Conservation (phyloP, 2,329 filamentous ascomycete genomes). For the Apiospora hydei region DNA sequence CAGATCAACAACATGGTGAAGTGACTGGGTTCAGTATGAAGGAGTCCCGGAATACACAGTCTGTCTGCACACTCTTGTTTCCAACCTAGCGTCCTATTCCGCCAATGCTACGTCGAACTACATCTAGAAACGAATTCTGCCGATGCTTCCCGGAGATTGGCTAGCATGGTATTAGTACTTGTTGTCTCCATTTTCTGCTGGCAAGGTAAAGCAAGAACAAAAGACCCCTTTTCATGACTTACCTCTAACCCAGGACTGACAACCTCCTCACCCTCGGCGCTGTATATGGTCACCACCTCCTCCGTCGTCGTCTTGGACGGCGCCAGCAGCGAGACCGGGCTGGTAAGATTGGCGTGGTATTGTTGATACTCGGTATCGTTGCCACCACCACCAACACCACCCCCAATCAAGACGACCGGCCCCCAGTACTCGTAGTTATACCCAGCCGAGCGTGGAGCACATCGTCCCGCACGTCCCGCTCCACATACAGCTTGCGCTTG, state of each 20-base stretch:
- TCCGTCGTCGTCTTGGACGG: conserved; percentile 11
- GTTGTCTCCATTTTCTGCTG: background rate
- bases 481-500: conserved; percentile 1
- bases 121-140: background rate
- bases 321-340: background rate
- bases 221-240: background rate
- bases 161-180: background rate
- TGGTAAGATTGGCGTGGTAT: background rate
- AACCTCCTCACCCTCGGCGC: background rate
- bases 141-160: background rate
- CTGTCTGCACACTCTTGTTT: background rate
- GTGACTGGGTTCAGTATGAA: background rate
- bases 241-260: background rate
- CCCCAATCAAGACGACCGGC: no score
- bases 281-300: background rate
- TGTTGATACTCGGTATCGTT: background rate
- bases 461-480: conserved; percentile 10
- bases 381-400: background rate
- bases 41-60: background rate
- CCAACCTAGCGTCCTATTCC: background rate
- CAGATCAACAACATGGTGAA: background rate
- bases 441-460: conserved; percentile 9
- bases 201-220: no score
- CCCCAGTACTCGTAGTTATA: no score
- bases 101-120: background rate